phyloP scores from a whole-genome alignment of 306 rosid species.

The Cicer bijugum region DNA sequence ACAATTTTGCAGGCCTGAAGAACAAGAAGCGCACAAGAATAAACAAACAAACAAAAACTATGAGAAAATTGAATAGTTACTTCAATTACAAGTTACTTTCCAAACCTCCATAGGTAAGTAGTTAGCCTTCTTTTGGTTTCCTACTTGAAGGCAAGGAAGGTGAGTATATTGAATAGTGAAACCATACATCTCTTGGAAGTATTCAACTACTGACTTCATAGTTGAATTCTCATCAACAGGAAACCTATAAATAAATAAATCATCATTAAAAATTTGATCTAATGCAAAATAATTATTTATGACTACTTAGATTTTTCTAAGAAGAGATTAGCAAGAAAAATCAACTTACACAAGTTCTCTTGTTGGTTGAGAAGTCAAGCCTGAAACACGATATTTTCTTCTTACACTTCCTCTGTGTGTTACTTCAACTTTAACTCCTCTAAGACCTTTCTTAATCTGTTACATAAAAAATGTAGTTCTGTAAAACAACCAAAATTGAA shows the following conservation, averaged over 20 bases:
- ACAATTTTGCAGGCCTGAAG: conserved; percentile 98
- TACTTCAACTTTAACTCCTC: conserved; percentile 99
- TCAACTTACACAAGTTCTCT: conserved; percentile 85
- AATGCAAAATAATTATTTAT: background rate
- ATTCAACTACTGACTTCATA: conserved; percentile 96
- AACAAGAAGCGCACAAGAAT: conserved; percentile 38
- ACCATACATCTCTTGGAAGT: conserved; percentile 98
- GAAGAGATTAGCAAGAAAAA: conserved; percentile 25
- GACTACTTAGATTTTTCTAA: background rate
- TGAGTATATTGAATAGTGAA: conserved; percentile 89
- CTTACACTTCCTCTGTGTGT: conserved; percentile 94
- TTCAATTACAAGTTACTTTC: conserved; percentile 26
- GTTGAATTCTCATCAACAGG: conserved; percentile 94
- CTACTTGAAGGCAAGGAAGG: conserved; percentile 99
- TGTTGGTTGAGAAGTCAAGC: conserved; percentile 97
- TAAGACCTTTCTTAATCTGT: conserved; percentile 93
- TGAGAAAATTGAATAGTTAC: conserved; percentile 14
- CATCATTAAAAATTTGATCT: conserved; percentile 3
- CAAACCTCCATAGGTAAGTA: conserved; percentile 98
- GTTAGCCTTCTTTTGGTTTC: conserved; percentile 95
- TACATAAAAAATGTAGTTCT: conserved; percentile 37
- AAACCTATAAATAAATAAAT: conserved; percentile 57
- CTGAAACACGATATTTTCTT: conserved; percentile 95
- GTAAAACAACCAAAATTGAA: conserved; percentile 6
- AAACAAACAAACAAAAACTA: background rate